These are phyloP conservation scores for Coemansia sp. DNA, from an alignment of 192 early-diverging fungal genomes.

Conservation along the genomic window DNA sequence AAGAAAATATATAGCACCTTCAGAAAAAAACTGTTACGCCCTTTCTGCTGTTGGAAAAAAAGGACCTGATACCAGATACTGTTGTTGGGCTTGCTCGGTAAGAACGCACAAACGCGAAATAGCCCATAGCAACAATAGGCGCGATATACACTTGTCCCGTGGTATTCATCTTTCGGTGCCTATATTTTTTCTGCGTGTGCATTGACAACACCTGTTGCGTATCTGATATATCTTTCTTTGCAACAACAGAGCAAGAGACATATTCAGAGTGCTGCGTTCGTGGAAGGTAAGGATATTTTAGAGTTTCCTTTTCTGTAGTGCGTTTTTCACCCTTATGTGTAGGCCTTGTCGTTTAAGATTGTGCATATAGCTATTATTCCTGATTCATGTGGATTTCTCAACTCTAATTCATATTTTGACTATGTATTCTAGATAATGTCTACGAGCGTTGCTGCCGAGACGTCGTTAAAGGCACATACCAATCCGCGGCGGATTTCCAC, in stretches of 20 bases:
- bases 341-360: too few relatives aligned
- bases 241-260: neutral
- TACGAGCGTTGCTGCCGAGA: slow-evolving; percentile 40
- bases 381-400: neutral
- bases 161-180: neutral
- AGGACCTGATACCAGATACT: neutral
- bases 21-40: neutral
- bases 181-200: too few relatives aligned
- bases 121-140: neutral
- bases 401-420: neutral
- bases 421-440: slow-evolving; percentile 37
- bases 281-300: neutral
- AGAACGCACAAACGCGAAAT: neutral
- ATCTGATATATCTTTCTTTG: neutral
- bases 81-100: neutral
- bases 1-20: neutral
- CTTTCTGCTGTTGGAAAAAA: neutral
- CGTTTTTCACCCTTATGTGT: too few relatives aligned
- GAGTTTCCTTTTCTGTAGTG: neutral
- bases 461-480: slow-evolving; percentile 36
- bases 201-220: slow-evolving; percentile 5
- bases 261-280: neutral
- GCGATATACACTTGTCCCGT: neutral
- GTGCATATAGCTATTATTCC: neutral
- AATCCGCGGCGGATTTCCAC: slow-evolving; percentile 8